Conservation (phyloP, 2,329 filamentous ascomycete species). For the Colletotrichum karsti region DNA sequence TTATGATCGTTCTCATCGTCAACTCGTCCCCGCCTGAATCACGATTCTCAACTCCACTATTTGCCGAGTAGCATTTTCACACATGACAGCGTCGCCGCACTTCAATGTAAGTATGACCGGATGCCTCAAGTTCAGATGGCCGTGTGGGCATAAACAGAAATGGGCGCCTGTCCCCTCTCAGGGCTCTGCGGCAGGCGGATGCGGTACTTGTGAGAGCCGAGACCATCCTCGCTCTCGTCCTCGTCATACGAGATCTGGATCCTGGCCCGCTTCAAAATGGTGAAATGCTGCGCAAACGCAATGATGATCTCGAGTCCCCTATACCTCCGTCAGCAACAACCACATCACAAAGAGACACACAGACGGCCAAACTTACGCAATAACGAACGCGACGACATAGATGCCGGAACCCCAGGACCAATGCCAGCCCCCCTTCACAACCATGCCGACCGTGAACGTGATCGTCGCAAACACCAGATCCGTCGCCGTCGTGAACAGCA, state of each 20-base stretch:
- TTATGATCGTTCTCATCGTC: no score
- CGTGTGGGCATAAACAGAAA: conserved; percentile 6
- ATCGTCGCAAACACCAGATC: background rate
- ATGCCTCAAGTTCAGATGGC: background rate
- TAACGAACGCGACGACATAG: background rate
- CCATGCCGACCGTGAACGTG: background rate
- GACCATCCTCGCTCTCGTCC: conserved; percentile 4
- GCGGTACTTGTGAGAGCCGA: conserved; percentile 22
- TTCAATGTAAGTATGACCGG: no score
- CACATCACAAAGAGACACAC: no score
- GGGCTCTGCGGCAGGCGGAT: conserved; percentile 18
- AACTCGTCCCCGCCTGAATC: background rate
- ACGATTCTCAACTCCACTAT: no score
- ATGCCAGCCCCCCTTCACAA: background rate
- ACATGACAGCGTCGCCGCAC: no score
- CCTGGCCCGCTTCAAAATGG: conserved; percentile 15
- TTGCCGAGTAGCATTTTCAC: no score
- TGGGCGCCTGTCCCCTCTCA: conserved; percentile 1
- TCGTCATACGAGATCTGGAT: conserved; percentile 11
- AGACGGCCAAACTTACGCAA: background rate
- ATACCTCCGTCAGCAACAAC: background rate
- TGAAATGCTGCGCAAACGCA: conserved; percentile 8
- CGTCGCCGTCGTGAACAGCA: background rate
- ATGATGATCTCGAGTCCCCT: conserved; percentile 8
- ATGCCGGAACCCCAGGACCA: background rate